Evolutionary conservation across 805 yeast genomes (phyloP).

Genomic region (Myxozyma mucilagina): DNA sequence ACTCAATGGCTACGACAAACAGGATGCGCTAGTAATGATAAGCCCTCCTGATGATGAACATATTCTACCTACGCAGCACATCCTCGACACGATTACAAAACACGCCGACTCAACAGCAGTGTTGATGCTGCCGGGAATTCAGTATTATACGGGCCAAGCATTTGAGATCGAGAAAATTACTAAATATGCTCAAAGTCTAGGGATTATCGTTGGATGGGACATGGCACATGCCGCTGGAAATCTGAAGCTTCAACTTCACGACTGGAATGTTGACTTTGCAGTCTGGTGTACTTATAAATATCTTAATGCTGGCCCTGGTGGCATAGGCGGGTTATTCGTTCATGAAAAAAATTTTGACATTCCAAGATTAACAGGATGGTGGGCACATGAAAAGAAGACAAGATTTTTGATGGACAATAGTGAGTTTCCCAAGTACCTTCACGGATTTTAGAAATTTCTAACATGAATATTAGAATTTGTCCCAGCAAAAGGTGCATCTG

Average conservation of each 20-base stretch:
- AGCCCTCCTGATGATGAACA: conserved; percentile 61
- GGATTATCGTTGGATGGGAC: conserved; percentile 78
- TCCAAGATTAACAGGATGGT: conserved; percentile 93
- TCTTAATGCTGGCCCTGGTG: conserved; percentile 91
- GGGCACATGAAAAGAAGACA: conserved; percentile 77
- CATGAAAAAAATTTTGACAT: conserved; percentile 51
- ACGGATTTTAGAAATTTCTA: background rate
- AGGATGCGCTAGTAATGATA: conserved; percentile 62
- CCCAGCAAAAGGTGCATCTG: conserved; percentile 74
- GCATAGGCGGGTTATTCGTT: conserved; percentile 81
- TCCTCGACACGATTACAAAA: conserved; percentile 55
- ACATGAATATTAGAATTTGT: conserved; percentile 44
- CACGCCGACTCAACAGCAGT: conserved; percentile 65
- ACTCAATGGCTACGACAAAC: conserved; percentile 55
- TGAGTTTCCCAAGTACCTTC: background rate
- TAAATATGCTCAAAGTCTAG: conserved; percentile 54
- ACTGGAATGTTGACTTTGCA: conserved; percentile 92
- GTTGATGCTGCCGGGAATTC: conserved; percentile 83
- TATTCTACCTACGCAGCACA: conserved; percentile 61
- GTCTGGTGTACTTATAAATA: conserved; percentile 94
- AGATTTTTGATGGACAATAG: conserved; percentile 67
- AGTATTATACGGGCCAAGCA: conserved; percentile 86
- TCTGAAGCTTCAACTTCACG: conserved; percentile 71
- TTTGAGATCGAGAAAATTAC: conserved; percentile 79
- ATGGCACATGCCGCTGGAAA: conserved; percentile 94